Evolutionary conservation across 73 alveolate genomes (phyloP).

Genomic region (Uronychia setigera): DNA sequence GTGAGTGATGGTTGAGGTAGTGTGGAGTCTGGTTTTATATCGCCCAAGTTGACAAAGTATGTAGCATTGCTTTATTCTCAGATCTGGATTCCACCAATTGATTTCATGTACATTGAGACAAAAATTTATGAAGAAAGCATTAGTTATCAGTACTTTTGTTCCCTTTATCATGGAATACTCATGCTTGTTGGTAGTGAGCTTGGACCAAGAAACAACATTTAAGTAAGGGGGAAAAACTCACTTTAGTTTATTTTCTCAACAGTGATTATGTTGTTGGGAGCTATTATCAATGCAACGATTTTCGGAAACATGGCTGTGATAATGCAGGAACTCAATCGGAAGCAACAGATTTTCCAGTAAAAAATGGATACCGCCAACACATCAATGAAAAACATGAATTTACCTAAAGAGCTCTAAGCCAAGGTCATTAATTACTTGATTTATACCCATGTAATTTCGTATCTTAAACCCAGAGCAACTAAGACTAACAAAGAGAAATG

Average conservation of each 20-base stretch:
- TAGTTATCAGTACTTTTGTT: background rate
- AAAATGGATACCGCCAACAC: conserved; percentile 45
- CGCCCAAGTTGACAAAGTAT: no score
- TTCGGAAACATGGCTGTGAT: conserved; percentile 58
- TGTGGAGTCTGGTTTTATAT: no score
- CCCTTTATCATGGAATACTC: conserved; percentile 42
- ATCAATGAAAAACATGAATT: conserved; percentile 60
- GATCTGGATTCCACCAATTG: conserved; percentile 7
- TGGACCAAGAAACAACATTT: conserved; percentile 20
- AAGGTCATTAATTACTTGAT: conserved; percentile 23
- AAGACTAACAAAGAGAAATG: background rate
- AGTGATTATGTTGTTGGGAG: conserved; percentile 39
- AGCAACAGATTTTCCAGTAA: conserved; percentile 9
- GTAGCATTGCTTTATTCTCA: no score
- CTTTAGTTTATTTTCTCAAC: conserved; percentile 21
- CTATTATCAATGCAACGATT: conserved; percentile 50
- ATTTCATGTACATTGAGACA: background rate
- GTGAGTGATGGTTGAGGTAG: no score
- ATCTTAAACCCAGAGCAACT: conserved; percentile 9
- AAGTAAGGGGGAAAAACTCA: background rate
- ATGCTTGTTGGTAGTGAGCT: conserved; percentile 58
- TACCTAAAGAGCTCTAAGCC: conserved; percentile 42
- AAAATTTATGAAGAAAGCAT: background rate
- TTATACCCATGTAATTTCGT: conserved; percentile 26
- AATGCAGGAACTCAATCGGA: conserved; percentile 8